These are phyloP conservation scores for Wickerhamiella spandovensis DNA, from an alignment of 805 yeast genomes.

Conservation along the genomic window DNA sequence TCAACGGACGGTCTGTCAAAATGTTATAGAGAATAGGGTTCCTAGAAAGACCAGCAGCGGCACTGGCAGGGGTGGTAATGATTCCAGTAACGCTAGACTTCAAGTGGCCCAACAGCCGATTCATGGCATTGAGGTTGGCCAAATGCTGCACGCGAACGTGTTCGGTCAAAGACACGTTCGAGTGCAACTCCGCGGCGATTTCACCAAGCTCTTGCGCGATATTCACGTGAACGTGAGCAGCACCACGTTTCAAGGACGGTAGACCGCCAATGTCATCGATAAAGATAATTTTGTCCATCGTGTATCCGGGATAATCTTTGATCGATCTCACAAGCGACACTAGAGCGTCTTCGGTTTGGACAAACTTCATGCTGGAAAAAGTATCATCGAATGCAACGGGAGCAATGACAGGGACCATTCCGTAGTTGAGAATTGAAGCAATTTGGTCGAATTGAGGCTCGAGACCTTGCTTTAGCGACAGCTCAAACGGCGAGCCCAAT, in stretches of 20 bases:
- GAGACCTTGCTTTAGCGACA: slow-evolving; percentile 16
- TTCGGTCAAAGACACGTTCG: slow-evolving; percentile 31
- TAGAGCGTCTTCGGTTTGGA: slow-evolving; percentile 31
- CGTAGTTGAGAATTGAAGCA: slow-evolving; percentile 31
- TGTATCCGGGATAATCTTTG: slow-evolving; percentile 17
- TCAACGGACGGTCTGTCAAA: slow-evolving; percentile 78
- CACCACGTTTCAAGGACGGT: slow-evolving; percentile 71
- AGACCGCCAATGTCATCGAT: slow-evolving; percentile 81
- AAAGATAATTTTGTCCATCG: slow-evolving; percentile 67
- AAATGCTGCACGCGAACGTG: slow-evolving; percentile 32
- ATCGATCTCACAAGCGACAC: slow-evolving; percentile 28
- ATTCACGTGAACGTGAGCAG: slow-evolving; percentile 74
- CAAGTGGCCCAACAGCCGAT: slow-evolving; percentile 36
- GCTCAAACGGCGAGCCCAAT: slow-evolving; percentile 29
- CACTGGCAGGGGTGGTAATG: slow-evolving; percentile 71
- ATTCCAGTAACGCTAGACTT: slow-evolving; percentile 49
- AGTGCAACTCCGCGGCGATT: slow-evolving; percentile 45
- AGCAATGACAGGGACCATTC: slow-evolving; percentile 36
- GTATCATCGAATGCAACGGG: slow-evolving; percentile 57
- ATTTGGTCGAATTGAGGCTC: slow-evolving; percentile 27
- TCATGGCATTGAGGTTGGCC: slow-evolving; percentile 56
- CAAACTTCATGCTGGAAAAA: slow-evolving; percentile 29
- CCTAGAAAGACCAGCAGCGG: slow-evolving; percentile 37
- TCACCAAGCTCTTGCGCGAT: slow-evolving; percentile 66
- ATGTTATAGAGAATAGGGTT: slow-evolving; percentile 87